A percentile compares a stretch with the other conserved stretches of the same genome.
phyloP scores from a whole-genome alignment of 148 eudicot genomes.

The Nepenthes mirabilis region DNA sequence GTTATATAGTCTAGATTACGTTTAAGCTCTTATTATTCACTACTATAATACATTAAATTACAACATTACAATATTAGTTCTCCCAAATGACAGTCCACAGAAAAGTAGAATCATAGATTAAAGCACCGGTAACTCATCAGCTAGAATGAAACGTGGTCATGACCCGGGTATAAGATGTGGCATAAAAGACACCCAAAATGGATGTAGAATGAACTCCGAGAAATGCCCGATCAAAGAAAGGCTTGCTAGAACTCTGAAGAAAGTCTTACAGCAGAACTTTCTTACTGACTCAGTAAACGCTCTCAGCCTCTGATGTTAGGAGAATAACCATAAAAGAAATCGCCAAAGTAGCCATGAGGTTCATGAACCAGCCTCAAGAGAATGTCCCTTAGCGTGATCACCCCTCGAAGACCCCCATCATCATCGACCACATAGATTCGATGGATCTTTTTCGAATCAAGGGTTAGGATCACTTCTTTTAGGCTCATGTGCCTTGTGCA shows the following conservation, averaged over 20 bases:
- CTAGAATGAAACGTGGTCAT: background rate
- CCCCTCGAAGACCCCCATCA: slow-evolving; percentile 53
- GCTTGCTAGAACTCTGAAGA: no score
- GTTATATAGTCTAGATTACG: no score
- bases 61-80: no score
- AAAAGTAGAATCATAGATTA: background rate
- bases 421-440: slow-evolving; percentile 78
- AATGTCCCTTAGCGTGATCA: slow-evolving; percentile 85
- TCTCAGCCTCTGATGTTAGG: slow-evolving; percentile 5
- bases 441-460: slow-evolving; percentile 63
- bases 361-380: slow-evolving; percentile 93
- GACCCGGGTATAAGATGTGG: background rate
- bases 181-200: no score
- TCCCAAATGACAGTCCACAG: no score
- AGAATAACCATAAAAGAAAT: slow-evolving; percentile 68
- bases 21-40: no score
- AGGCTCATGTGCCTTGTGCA: slow-evolving; percentile 51
- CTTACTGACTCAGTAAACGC: no score
- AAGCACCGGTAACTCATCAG: background rate
- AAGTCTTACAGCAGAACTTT: no score
- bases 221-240: no score
- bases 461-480: slow-evolving; percentile 62
- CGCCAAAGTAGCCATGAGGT: slow-evolving; percentile 88
- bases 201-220: no score
- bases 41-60: no score